phyloP scores from a whole-genome alignment of 1,284 basidiomycete genomes.

The Apiotrichum siamense region DNA sequence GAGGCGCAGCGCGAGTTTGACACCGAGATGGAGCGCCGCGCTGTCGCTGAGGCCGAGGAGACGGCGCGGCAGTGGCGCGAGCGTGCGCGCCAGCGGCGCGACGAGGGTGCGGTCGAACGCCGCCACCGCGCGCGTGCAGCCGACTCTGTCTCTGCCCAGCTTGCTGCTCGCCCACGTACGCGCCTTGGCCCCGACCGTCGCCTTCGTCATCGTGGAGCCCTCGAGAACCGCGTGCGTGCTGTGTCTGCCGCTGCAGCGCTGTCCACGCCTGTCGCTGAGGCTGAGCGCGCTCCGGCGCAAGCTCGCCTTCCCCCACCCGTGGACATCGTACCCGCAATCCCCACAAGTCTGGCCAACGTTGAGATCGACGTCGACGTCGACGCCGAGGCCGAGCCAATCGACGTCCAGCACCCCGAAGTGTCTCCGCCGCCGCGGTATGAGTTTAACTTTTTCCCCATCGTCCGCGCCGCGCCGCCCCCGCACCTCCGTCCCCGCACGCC shows the following conservation, averaged over 20 bases:
- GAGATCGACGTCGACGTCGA: no score
- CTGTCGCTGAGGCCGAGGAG: background rate
- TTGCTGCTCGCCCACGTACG: background rate
- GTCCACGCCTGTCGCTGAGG: no score
- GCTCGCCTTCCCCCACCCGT: background rate
- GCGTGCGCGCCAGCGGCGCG: background rate
- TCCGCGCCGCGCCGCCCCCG: background rate
- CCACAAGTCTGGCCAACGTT: background rate
- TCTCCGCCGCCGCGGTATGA: conserved; percentile 12
- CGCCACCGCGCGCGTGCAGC: background rate
- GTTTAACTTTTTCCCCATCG: conserved; percentile 9
- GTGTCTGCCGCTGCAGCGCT: no score
- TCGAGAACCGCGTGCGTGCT: no score
- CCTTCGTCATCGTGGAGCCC: no score
- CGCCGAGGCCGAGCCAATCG: no score
- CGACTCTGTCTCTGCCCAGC: background rate
- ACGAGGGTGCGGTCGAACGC: background rate
- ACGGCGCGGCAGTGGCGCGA: background rate
- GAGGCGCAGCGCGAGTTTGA: background rate
- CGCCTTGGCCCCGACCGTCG: background rate
- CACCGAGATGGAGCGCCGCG: background rate
- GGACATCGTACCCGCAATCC: background rate
- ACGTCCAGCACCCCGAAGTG: background rate
- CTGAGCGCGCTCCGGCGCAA: no score
- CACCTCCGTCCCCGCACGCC: background rate